Percentiles rank a stretch among this genome's conserved stretches.
phyloP scores from a whole-genome alignment of 2,329 filamentous ascomycete genomes.

The Curvularia verruculosa region DNA sequence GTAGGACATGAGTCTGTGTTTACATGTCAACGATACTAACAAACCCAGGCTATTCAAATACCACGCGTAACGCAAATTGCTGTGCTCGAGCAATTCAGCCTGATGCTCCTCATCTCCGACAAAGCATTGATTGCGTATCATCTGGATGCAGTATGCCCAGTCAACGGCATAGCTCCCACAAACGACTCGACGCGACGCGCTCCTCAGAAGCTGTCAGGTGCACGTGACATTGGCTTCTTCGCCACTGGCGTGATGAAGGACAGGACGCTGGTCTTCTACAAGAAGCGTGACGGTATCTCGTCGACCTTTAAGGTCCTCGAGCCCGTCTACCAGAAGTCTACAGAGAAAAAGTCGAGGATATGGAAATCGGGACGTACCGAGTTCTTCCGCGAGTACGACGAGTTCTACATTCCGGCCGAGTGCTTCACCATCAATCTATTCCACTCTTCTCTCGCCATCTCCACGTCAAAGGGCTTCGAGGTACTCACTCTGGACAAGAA shows the following conservation, averaged over 20 bases:
- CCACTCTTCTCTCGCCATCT: conserved; percentile 89
- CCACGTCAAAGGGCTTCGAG: conserved; percentile 90
- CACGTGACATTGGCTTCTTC: conserved; percentile 95
- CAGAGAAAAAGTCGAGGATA: conserved; percentile 77
- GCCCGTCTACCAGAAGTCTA: conserved; percentile 90
- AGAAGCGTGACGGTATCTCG: conserved; percentile 89
- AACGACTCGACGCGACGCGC: conserved; percentile 79
- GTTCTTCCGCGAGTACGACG: conserved; percentile 97
- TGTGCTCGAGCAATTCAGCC: conserved; percentile 92
- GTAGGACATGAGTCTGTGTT: conserved; percentile 58
- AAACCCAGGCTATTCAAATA: conserved; percentile 72
- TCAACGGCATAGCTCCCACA: conserved; percentile 61
- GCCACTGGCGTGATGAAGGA: conserved; percentile 97
- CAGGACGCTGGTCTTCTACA: conserved; percentile 91
- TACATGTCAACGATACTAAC: conserved; percentile 32
- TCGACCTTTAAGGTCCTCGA: conserved; percentile 97
- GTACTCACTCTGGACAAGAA: conserved; percentile 98
- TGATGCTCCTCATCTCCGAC: conserved; percentile 90
- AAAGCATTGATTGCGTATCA: conserved; percentile 92
- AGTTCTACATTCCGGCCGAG: conserved; percentile 96
- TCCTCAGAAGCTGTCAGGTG: conserved; percentile 86
- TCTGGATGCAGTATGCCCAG: conserved; percentile 76
- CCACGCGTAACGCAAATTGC: conserved; percentile 87
- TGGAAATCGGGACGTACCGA: conserved; percentile 79
- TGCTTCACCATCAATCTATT: conserved; percentile 96